A percentile compares a stretch with the other conserved stretches of the same genome.
Conservation (phyloP, 768 basidiomycete genomes). For the Russula sp. region DNA sequence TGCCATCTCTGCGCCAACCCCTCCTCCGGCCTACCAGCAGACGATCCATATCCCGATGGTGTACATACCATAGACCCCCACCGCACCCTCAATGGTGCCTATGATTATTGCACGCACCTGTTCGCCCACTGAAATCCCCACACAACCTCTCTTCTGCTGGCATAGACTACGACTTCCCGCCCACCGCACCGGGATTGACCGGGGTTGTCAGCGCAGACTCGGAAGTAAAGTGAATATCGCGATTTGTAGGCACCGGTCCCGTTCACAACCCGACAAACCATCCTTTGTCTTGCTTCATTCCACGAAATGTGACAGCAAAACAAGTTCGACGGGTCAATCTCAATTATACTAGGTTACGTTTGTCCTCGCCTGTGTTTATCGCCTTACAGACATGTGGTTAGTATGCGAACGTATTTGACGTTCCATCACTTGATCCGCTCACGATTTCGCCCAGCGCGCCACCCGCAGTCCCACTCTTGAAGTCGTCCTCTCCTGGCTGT, state of each 20-base stretch:
- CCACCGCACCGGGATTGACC: slow-evolving; percentile 19
- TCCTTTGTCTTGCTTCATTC: no score
- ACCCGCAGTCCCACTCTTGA: slow-evolving; percentile 4
- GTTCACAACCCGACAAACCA: no score
- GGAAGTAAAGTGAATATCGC: no score
- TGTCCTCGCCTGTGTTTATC: no score
- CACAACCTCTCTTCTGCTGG: slow-evolving; percentile 34
- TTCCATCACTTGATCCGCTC: slow-evolving; percentile 13
- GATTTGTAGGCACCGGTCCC: no score
- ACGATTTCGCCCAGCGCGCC: neutral
- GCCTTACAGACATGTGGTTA: no score
- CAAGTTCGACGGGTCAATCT: no score
- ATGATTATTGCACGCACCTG: slow-evolving; percentile 55
- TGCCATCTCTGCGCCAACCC: slow-evolving; percentile 55
- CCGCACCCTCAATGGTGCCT: slow-evolving; percentile 48
- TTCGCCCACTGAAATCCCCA: slow-evolving; percentile 31
- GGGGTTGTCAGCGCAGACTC: no score
- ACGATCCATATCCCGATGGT: slow-evolving; percentile 65
- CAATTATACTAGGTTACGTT: no score
- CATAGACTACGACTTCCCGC: slow-evolving; percentile 51
- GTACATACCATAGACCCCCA: slow-evolving; percentile 53
- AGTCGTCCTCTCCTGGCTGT: slow-evolving; percentile 8
- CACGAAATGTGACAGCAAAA: no score
- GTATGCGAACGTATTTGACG: slow-evolving; percentile 13
- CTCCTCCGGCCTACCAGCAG: slow-evolving; percentile 60